These are phyloP conservation scores for Bathelium albidoporum DNA, from an alignment of 495 filamentous ascomycete genomes.

Conservation along the genomic window DNA sequence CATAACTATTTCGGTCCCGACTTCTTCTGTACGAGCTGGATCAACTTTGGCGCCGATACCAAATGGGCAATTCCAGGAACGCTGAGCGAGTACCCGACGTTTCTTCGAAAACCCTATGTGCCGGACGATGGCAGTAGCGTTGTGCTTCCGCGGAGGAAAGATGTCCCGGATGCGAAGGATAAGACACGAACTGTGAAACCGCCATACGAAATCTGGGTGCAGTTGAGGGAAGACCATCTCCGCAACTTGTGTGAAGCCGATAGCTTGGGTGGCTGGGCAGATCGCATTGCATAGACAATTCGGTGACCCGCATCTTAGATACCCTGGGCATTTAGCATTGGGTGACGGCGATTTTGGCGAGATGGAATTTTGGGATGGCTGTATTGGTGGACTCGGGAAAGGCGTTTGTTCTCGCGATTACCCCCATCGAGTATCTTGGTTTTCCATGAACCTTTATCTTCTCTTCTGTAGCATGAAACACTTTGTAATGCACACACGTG, in stretches of 20 bases:
- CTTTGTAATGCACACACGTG: background rate
- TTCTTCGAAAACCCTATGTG: background rate
- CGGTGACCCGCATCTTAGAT: background rate
- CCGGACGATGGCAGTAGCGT: background rate
- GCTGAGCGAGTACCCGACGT: background rate
- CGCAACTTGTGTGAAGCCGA: background rate
- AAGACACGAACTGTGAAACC: background rate
- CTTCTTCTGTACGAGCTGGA: slow-evolving; percentile 1
- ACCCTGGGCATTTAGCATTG: background rate
- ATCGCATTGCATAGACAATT: background rate
- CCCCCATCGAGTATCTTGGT: background rate
- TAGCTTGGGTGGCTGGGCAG: slow-evolving; percentile 1
- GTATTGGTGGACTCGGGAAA: background rate
- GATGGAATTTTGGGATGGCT: background rate
- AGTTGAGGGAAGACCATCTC: background rate
- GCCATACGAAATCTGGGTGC: background rate
- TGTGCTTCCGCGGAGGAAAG: background rate
- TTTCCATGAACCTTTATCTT: background rate
- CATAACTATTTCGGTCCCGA: background rate
- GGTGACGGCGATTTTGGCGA: background rate
- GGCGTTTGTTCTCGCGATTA: background rate
- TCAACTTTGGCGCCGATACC: background rate
- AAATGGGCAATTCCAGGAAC: background rate
- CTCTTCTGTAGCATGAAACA: background rate
- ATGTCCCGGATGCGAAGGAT: background rate